Evolutionary conservation across 345 rosid genomes (phyloP).

Genomic region (Populus tremula): DNA sequence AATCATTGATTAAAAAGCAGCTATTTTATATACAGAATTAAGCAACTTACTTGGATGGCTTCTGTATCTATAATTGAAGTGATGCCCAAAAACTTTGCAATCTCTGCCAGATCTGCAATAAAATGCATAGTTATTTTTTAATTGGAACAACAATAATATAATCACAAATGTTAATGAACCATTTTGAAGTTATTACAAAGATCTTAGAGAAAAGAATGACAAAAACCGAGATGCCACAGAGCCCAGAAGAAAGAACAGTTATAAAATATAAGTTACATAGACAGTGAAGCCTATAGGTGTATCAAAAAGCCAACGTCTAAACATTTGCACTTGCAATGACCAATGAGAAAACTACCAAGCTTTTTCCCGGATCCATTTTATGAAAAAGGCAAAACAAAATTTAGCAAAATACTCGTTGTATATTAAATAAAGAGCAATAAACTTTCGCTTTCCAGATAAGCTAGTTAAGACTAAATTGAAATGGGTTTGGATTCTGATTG

Average conservation of each 20-base stretch:
- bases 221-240: background rate
- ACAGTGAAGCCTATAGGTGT: background rate
- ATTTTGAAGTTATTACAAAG: background rate
- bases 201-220: background rate
- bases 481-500: background rate
- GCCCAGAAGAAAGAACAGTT: background rate
- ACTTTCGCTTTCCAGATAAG: background rate
- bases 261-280: background rate
- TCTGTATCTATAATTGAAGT: constrained; percentile 77
- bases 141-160: background rate
- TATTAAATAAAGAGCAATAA: no score
- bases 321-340: background rate
- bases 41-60: constrained; percentile 67
- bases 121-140: background rate
- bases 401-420: background rate
- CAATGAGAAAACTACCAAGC: background rate
- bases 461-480: background rate
- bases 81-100: constrained; percentile 91
- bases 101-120: constrained; percentile 79
- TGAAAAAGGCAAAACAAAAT: no score
- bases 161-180: background rate
- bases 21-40: background rate
- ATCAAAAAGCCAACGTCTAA: background rate
- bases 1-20: background rate
- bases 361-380: background rate